Evolutionary conservation across 2,329 filamentous ascomycete genomes (phyloP).

Genomic region (Cladophialophora exuberans): DNA sequence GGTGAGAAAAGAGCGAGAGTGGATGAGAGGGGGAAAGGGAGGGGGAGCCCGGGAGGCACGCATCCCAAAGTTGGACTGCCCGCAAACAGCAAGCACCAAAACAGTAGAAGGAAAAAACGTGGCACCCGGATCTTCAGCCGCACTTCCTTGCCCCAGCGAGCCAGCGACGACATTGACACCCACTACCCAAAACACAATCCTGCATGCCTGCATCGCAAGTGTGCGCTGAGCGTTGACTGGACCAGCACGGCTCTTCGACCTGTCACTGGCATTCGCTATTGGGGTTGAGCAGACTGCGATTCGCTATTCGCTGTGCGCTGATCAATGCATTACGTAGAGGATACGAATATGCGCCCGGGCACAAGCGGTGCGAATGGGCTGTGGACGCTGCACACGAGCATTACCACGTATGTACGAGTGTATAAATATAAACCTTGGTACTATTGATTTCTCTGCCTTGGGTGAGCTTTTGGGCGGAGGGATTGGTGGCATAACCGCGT

Average conservation of each 20-base stretch:
- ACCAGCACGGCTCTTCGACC: slow-evolving; percentile 5
- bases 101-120: slow-evolving; percentile 15
- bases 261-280: slow-evolving; percentile 6
- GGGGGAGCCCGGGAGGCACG: no score
- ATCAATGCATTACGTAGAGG: slow-evolving; percentile 10
- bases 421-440: no score
- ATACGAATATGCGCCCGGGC: not conserved
- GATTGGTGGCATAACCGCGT: slow-evolving; percentile 17
- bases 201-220: no score
- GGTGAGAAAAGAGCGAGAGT: no score
- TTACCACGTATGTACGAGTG: no score
- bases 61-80: no score
- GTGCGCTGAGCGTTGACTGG: no score
- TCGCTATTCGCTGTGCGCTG: not conserved
- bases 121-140: slow-evolving; percentile 17
- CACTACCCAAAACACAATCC: no score
- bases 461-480: not conserved
- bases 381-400: slow-evolving; percentile 4
- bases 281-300: slow-evolving; percentile 8
- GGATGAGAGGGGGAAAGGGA: no score
- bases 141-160: slow-evolving; percentile 1
- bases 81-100: not conserved
- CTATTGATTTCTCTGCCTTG: not conserved
- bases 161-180: no score
- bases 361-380: no score